Evolutionary conservation across 2,329 filamentous ascomycete genomes (phyloP).

Genomic region (Aureobasidium sp.): DNA sequence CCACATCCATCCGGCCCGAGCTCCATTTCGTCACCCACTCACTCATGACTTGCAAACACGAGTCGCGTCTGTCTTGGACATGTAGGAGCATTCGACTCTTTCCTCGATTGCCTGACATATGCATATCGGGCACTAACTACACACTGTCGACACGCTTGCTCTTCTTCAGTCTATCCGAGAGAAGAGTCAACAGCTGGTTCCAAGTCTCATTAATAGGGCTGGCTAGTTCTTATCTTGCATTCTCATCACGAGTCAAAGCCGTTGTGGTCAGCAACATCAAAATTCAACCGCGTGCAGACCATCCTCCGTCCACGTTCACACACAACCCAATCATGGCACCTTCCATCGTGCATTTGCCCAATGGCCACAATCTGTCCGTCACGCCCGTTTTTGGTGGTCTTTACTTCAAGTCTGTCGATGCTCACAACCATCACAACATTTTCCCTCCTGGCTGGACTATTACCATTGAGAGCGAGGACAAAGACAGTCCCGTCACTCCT

Average conservation of each 20-base stretch:
- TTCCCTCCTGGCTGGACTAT: conserved; percentile 88
- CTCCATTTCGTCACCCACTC: neutral
- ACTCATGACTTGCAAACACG: neutral
- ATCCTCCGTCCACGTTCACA: neutral
- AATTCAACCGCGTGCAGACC: neutral
- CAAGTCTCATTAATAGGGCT: neutral
- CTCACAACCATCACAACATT: conserved; percentile 58
- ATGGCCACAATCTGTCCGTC: conserved; percentile 76
- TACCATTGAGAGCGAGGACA: conserved; percentile 64
- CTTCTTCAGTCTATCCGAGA: neutral
- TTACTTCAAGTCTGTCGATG: conserved; percentile 76
- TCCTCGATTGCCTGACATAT: neutral
- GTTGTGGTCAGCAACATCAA: conserved; percentile 6
- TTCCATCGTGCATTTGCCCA: conserved; percentile 62
- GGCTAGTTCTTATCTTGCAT: neutral
- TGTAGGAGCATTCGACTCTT: neutral
- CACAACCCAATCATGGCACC: conserved; percentile 20
- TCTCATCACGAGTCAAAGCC: conserved; percentile 1
- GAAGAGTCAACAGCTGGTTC: neutral
- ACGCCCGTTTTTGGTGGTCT: conserved; percentile 85
- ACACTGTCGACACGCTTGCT: neutral
- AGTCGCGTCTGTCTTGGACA: neutral
- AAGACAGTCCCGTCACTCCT: conserved; percentile 24
- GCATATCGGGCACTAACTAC: neutral
- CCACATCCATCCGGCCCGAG: neutral